Evolutionary conservation across 2,329 filamentous ascomycete genomes (phyloP).

Genomic region (Daldinia sp.): DNA sequence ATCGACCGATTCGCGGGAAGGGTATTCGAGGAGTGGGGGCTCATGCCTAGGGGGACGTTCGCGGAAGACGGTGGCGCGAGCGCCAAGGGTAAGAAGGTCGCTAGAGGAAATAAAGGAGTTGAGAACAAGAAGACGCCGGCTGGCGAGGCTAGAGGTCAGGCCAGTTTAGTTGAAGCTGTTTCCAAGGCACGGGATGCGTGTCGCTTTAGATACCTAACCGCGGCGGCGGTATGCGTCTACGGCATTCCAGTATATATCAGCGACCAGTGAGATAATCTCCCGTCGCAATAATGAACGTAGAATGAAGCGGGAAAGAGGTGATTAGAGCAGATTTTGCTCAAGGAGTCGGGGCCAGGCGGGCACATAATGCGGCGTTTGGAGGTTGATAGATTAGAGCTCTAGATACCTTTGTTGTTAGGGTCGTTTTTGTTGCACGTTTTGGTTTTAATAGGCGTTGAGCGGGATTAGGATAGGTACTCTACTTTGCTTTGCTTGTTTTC

Average conservation of each 20-base stretch:
- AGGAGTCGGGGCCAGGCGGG: neutral
- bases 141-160: slow-evolving; percentile 36
- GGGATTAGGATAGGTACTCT: slow-evolving; percentile 6
- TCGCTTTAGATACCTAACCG: slow-evolving; percentile 89
- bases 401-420: slow-evolving; percentile 27
- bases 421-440: neutral
- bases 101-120: slow-evolving; percentile 34
- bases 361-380: slow-evolving; percentile 27
- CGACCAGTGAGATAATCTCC: slow-evolving; percentile 31
- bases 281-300: neutral
- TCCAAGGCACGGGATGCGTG: slow-evolving; percentile 78
- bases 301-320: neutral
- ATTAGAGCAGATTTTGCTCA: neutral
- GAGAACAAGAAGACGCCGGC: slow-evolving; percentile 19
- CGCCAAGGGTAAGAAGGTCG: slow-evolving; percentile 41
- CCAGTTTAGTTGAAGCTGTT: slow-evolving; percentile 82
- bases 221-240: slow-evolving; percentile 92
- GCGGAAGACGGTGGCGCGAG: slow-evolving; percentile 47
- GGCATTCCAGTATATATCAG: slow-evolving; percentile 88
- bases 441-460: neutral
- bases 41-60: slow-evolving; percentile 63
- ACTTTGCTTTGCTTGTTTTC: neutral
- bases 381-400: slow-evolving; percentile 9
- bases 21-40: slow-evolving; percentile 86
- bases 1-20: slow-evolving; percentile 90